Evolutionary conservation across 306 rosid genomes (phyloP).

Genomic region (Corylus avellana): DNA sequence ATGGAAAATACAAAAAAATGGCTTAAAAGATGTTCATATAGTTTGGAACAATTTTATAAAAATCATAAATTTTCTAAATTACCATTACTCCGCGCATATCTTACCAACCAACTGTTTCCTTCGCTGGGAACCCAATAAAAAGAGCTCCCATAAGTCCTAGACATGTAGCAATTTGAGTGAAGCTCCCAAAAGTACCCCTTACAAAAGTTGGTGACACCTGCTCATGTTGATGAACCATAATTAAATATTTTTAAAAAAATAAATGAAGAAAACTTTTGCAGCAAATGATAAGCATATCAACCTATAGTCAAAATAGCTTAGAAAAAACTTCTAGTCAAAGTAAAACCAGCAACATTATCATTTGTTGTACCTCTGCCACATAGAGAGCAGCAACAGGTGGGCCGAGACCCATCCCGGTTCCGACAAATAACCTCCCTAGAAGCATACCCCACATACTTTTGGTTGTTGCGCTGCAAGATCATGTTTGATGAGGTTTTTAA

Average conservation of each 20-base stretch:
- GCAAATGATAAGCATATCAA: conserved; percentile 13
- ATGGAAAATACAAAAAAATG: not conserved
- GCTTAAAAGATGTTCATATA: conserved; percentile 8
- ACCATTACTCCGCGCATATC: conserved; percentile 26
- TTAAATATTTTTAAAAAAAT: not conserved
- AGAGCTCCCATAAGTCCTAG: conserved; percentile 76
- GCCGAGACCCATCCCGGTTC: conserved; percentile 87
- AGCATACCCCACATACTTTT: conserved; percentile 81
- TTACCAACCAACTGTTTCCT: conserved; percentile 76
- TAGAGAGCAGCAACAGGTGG: conserved; percentile 86
- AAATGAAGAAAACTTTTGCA: not conserved
- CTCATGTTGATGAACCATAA: conserved; percentile 25
- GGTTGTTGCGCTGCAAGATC: conserved; percentile 62
- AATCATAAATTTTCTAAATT: conserved; percentile 16
- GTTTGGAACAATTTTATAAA: not conserved
- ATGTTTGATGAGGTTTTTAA: not conserved
- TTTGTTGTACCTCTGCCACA: conserved; percentile 68
- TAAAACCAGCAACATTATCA: conserved; percentile 20
- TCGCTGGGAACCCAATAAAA: conserved; percentile 74
- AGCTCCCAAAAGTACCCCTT: conserved; percentile 76
- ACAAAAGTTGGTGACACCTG: conserved; percentile 80
- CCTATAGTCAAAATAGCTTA: conserved; percentile 8
- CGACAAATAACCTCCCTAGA: conserved; percentile 80
- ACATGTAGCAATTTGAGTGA: conserved; percentile 85
- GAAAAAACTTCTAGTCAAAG: conserved; percentile 9